Conservation (phyloP, 306 rosid species). For the Ochetophila trinervis region DNA sequence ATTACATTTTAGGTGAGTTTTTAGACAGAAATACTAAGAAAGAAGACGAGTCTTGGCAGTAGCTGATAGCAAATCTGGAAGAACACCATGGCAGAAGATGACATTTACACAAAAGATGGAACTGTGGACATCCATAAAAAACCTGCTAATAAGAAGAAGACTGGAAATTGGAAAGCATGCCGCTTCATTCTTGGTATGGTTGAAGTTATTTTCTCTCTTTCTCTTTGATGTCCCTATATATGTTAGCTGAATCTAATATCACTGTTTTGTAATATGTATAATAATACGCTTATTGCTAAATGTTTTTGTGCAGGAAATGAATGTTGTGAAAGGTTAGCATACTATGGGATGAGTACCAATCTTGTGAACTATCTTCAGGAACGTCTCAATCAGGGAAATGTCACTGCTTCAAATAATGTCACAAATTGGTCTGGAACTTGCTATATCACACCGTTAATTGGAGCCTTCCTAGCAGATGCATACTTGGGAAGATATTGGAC, state of each 20-base stretch:
- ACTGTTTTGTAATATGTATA: neutral
- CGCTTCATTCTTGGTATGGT: constrained; percentile 15
- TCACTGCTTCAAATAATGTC: constrained; percentile 13
- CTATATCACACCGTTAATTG: constrained; percentile 15
- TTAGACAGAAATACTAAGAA: neutral
- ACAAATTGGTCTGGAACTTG: constrained; percentile 23
- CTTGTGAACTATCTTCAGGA: constrained; percentile 14
- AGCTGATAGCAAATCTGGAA: neutral
- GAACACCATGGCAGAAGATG: neutral
- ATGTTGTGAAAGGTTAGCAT: constrained; percentile 18
- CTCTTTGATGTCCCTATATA: neutral
- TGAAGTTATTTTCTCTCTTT: neutral
- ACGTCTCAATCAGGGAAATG: constrained; percentile 15
- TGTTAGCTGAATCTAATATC: neutral
- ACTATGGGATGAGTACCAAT: constrained; percentile 21
- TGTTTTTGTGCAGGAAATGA: constrained; percentile 16
- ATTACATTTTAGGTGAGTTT: neutral
- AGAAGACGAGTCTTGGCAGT: neutral
- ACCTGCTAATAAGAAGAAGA: constrained; percentile 9
- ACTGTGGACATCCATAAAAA: constrained; percentile 7
- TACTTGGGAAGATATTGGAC: constrained; percentile 21
- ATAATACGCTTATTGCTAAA: neutral
- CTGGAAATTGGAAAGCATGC: constrained; percentile 19
- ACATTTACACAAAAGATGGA: constrained; percentile 19
- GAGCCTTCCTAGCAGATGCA: constrained; percentile 19